phyloP scores from a whole-genome alignment of 1,139 yeast genomes.

The Saccharomyces hybrid region DNA sequence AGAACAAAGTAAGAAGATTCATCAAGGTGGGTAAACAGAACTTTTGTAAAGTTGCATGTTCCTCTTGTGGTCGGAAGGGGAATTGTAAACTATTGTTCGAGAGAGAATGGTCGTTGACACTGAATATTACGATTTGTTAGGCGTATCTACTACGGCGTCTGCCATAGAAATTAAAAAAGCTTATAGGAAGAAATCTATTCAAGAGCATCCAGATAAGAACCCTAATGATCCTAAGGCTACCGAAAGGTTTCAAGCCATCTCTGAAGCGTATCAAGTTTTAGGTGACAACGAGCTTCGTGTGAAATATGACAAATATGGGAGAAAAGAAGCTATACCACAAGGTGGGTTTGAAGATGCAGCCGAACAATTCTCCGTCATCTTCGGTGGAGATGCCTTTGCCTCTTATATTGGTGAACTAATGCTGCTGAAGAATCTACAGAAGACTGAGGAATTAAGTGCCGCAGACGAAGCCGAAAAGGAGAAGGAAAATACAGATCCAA shows the following conservation, averaged over 20 bases:
- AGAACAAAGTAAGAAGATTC: neutral
- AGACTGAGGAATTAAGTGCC: conserved; percentile 48
- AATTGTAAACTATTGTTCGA: neutral
- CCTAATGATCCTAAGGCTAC: conserved; percentile 75
- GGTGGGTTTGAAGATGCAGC: conserved; percentile 87
- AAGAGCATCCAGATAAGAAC: conserved; percentile 88
- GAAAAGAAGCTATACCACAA: conserved; percentile 71
- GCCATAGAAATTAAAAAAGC: conserved; percentile 83
- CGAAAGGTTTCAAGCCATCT: conserved; percentile 44
- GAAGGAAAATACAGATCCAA: conserved; percentile 16
- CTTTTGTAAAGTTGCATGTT: neutral
- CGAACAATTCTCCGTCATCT: conserved; percentile 77
- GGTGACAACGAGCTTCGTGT: conserved; percentile 66
- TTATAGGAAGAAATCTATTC: conserved; percentile 77
- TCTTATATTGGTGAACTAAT: conserved; percentile 88
- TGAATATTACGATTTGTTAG: conserved; percentile 71
- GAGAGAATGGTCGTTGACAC: conserved; percentile 77
- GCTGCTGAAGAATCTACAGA: conserved; percentile 70
- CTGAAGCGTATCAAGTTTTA: conserved; percentile 76
- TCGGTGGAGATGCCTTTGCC: conserved; percentile 88
- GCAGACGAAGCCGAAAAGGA: conserved; percentile 32
- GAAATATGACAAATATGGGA: conserved; percentile 78
- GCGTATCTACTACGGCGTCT: conserved; percentile 58
- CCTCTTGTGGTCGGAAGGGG: neutral
- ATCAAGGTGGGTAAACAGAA: neutral